These are phyloP conservation scores for Crepidotus sp. DNA, from an alignment of 1,284 basidiomycete species.

Conservation along the genomic window DNA sequence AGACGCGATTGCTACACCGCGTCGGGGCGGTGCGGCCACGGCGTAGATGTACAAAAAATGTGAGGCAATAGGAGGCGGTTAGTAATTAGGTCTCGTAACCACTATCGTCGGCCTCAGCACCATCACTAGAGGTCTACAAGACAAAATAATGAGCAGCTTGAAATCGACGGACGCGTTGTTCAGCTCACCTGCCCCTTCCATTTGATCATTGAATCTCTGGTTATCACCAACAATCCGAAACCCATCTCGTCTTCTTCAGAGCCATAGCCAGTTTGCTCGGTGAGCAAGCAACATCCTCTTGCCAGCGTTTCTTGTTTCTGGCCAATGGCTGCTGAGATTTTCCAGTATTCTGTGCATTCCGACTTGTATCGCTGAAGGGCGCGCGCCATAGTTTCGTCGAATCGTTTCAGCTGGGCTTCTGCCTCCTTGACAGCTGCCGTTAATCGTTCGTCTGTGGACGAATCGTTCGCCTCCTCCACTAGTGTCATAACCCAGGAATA, in stretches of 20 bases:
- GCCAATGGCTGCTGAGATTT: slow-evolving; percentile 26
- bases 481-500: slow-evolving; percentile 31
- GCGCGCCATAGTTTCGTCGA: slow-evolving; percentile 28
- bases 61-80: background rate
- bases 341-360: slow-evolving; percentile 28
- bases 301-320: slow-evolving; percentile 29
- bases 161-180: background rate
- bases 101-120: slow-evolving; percentile 1
- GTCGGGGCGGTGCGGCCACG: too few species aligned
- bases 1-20: slow-evolving; percentile 6
- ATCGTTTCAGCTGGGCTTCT: slow-evolving; percentile 26
- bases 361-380: slow-evolving; percentile 30
- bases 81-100: slow-evolving; percentile 3
- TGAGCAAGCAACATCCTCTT: slow-evolving; percentile 32
- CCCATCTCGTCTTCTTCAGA: slow-evolving; percentile 28
- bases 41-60: background rate
- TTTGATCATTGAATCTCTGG: slow-evolving; percentile 27
- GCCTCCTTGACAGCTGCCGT: slow-evolving; percentile 27
- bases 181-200: slow-evolving; percentile 31
- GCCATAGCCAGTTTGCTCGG: slow-evolving; percentile 35
- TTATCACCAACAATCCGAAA: slow-evolving; percentile 27
- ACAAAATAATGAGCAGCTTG: background rate
- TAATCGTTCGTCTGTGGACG: slow-evolving; percentile 30
- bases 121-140: background rate
- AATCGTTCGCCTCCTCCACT: slow-evolving; percentile 33